These are phyloP conservation scores for Decorospora gaudefroyi DNA, from an alignment of 2,329 filamentous ascomycete genomes.

Conservation along the genomic window DNA sequence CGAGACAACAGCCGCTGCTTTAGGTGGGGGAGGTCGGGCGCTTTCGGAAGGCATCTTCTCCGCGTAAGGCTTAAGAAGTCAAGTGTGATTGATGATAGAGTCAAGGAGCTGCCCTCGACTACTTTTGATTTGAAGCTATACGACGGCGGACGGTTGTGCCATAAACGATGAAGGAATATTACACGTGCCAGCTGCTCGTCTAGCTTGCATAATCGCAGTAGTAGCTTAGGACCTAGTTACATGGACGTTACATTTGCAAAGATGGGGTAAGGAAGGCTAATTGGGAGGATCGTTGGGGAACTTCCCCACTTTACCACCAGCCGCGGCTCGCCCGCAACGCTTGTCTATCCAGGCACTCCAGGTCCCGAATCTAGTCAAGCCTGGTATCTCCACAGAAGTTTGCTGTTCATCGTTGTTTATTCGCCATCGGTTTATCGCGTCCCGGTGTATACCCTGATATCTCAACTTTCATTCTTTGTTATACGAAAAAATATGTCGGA, in stretches of 20 bases:
- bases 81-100: background rate
- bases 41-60: background rate
- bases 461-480: background rate
- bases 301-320: slow-evolving; percentile 13
- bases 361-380: background rate
- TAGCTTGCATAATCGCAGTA: no score
- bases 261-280: background rate
- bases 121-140: no score
- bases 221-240: background rate
- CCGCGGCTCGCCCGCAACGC: slow-evolving; percentile 4
- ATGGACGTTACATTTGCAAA: background rate
- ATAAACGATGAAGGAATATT: background rate
- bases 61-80: background rate
- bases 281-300: slow-evolving; percentile 12
- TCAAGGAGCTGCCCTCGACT: no score
- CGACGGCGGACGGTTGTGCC: no score
- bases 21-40: background rate
- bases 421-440: background rate
- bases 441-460: background rate
- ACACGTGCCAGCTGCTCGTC: background rate
- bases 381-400: background rate
- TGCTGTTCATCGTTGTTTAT: background rate
- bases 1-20: slow-evolving; percentile 34
- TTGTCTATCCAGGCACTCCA: background rate
- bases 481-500: slow-evolving; percentile 25